Evolutionary conservation across 768 basidiomycete genomes (phyloP), one percentile per base, ranked within the genome.

Genomic region (Pleurotus cornucopiae): DNA sequence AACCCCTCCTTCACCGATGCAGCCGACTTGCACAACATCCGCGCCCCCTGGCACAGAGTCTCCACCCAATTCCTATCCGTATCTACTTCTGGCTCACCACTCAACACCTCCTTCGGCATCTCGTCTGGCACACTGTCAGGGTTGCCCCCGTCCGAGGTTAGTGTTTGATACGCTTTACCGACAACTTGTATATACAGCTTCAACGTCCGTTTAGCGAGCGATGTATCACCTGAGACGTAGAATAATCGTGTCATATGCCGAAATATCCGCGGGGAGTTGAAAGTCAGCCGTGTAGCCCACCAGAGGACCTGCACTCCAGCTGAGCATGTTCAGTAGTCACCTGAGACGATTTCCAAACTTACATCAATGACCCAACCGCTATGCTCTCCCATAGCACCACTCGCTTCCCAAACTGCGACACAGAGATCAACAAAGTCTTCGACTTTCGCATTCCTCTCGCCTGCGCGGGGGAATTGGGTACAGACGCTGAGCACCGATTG

Each of bases 221-320:
- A 67, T 2, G 71, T 69, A 60, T 86, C 85, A 6, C 83, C 83
- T 0, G 80, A 76, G 11, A 83, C 78, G 56, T 84, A 81, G 13
- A 91, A 70, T 1, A 95, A 70, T 1, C 88, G 84, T 25, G 84
- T 83, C 77, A 98, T 86, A 68, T 97, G 91, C 0, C 95, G 85
- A 54, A 91, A 81, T 6, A 98, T 74, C 6, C 85, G 82, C 58
- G 88, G 88, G 0, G 91, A 95, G 65, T 97, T 94, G 76, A 98
- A 97, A 0, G 96, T 98, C 18, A 94, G 80, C 18, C 88, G 85
- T 6, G 93, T 94, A 1, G 93, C 89, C 93, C 93, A 94, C 89
- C 93, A 96, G 1, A 98, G 78, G 18, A 93, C 81, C 89, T 91
- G 67, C 34, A 46, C 41, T 49, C 30, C 30, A 3, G 30, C 30